Evolutionary conservation across 2,329 filamentous ascomycete species (phyloP).

Genomic region (Verticillium klebahnii): DNA sequence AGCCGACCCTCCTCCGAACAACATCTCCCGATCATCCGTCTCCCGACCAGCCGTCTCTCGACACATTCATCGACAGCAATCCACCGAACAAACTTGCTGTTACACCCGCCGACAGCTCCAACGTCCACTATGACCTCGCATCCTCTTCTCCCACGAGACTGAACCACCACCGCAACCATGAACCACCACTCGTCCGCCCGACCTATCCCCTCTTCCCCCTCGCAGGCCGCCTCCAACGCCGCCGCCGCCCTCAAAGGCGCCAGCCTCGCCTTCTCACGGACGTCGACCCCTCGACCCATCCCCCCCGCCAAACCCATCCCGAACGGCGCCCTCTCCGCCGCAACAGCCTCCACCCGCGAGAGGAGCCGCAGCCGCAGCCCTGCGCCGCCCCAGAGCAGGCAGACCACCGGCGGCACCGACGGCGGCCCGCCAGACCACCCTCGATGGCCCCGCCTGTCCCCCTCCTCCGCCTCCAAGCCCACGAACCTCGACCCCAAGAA

Average conservation of each 20-base stretch:
- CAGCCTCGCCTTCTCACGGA: slow-evolving; percentile 48
- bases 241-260: slow-evolving; percentile 47
- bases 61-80: too few relatives aligned
- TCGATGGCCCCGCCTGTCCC: slow-evolving; percentile 4
- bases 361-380: slow-evolving; percentile 17
- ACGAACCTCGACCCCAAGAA: slow-evolving; percentile 37
- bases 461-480: slow-evolving; percentile 7
- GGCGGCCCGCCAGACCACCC: slow-evolving; percentile 3
- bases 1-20: not conserved
- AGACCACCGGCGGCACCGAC: slow-evolving; percentile 33
- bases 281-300: slow-evolving; percentile 9
- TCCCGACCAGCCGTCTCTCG: not conserved
- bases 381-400: slow-evolving; percentile 22
- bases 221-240: slow-evolving; percentile 24
- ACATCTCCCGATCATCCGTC: not conserved
- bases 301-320: slow-evolving; percentile 13
- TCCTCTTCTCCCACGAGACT: not conserved
- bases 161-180: slow-evolving; percentile 8
- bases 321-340: slow-evolving; percentile 40
- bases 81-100: too few relatives aligned
- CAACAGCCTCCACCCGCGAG: slow-evolving; percentile 29
- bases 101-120: not conserved
- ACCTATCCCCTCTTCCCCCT: not conserved
- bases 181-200: slow-evolving; percentile 3
- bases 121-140: not conserved